Base-by-base conservation (phyloP, 1,139 yeast species). In the Zygosaccharomyces sapae region DNA sequence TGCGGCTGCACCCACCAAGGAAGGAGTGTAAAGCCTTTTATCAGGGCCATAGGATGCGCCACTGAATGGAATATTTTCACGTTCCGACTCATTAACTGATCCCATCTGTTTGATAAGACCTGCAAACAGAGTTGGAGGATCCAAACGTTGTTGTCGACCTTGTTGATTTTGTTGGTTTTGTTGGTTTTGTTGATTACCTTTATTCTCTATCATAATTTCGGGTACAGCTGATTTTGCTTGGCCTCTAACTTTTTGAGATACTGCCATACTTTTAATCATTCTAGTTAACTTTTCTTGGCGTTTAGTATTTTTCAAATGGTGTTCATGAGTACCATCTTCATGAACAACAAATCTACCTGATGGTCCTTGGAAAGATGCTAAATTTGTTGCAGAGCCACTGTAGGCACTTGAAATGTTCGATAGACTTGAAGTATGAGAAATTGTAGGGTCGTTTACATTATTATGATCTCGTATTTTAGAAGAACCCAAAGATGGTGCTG, bases 221-320 rank as follows among this genome's bases (percentile, higher is more conserved):
- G 95, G 94, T n/a, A 87, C 86, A 0, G 95, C 95, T 44, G 85
- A 77, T 44, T 83, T 81, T 1, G 95, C 95, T 56, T 81, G 92
- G 57, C 81, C 87, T 45, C 95, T 73, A 33, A 86, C 73, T 62
- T 83, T 86, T 58, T 85, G 85, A 8, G 90, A 89, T 30, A 90
- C 94, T 51, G 90, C 69, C 54, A 88, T 74, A 61, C 87, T 96
- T 57, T 87, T 87, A 55, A 92, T 75, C 96, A 90, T 86, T 52
- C 82, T 81, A 16, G 88, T 78, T 42, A 90, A 72, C 63, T 88
- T 89, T 62, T 90, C 97, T 66, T 89, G 97, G 55, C 97, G 77
- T 59, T 83, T 81, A 7, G 90, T 83, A 39, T 84, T 80, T 51
- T 81, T 76, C 55, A 90, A 72, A 61, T 80, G 81, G 67, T 90